These are phyloP conservation scores for Arthrinium phaeospermum DNA, from an alignment of 2,329 filamentous ascomycete species.

Conservation along the genomic window DNA sequence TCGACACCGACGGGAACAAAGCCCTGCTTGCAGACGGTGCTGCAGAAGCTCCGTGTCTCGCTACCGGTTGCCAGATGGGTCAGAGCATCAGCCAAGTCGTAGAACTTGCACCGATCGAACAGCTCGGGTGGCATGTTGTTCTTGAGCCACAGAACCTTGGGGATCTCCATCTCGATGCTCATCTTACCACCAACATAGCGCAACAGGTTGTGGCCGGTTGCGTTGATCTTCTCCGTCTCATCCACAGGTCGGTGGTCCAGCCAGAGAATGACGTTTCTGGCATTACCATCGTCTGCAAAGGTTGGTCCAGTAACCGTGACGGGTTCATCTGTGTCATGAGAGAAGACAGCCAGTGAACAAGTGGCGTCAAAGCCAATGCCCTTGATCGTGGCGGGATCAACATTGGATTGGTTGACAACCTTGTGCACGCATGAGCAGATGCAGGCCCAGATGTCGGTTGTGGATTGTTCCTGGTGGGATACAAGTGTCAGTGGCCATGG, in stretches of 20 bases:
- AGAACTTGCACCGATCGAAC: slow-evolving; percentile 95
- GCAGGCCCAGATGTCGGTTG: slow-evolving; percentile 93
- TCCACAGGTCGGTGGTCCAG: slow-evolving; percentile 91
- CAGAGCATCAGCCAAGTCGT: slow-evolving; percentile 89
- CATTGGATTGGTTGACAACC: slow-evolving; percentile 80
- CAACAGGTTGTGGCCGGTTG: slow-evolving; percentile 87
- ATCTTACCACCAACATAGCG: slow-evolving; percentile 97
- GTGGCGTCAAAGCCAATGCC: slow-evolving; percentile 98
- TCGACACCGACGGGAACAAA: slow-evolving; percentile 97
- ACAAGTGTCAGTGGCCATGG: slow-evolving; percentile 17
- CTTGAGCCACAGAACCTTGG: slow-evolving; percentile 97
- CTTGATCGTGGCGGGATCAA: slow-evolving; percentile 76
- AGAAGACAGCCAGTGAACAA: slow-evolving; percentile 94
- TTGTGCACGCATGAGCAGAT: slow-evolving; percentile 88
- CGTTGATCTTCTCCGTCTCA: slow-evolving; percentile 93
- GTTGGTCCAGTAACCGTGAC: slow-evolving; percentile 87
- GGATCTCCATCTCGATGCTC: slow-evolving; percentile 99
- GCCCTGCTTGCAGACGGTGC: slow-evolving; percentile 95
- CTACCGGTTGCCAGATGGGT: slow-evolving; percentile 93
- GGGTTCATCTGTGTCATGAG: slow-evolving; percentile 86
- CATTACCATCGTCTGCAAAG: slow-evolving; percentile 79
- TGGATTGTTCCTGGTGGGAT: slow-evolving; percentile 82
- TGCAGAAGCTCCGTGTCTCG: slow-evolving; percentile 93
- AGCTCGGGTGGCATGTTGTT: slow-evolving; percentile 94
- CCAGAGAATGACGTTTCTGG: slow-evolving; percentile 96